phyloP scores from a whole-genome alignment of 2,329 filamentous ascomycete species.

The Fonsecaea nubica region DNA sequence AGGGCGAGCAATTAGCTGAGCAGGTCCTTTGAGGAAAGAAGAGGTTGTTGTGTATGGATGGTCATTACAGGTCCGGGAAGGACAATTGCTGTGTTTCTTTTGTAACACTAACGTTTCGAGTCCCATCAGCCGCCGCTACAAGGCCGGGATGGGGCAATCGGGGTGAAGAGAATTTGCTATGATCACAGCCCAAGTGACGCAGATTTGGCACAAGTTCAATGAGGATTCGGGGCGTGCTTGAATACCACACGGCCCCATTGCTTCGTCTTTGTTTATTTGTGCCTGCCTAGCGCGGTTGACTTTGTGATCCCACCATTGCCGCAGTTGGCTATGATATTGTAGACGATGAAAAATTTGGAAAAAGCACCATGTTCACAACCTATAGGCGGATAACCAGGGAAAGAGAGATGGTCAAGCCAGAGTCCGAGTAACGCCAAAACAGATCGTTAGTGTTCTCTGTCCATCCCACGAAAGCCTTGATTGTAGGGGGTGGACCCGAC shows the following conservation, averaged over 20 bases:
- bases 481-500: neutral
- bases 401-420: neutral
- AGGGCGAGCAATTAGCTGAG: slow-evolving; percentile 31
- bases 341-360: slow-evolving; percentile 8
- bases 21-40: slow-evolving; percentile 13
- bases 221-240: neutral
- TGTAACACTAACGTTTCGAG: neutral
- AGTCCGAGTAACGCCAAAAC: too few relatives aligned
- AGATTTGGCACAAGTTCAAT: neutral
- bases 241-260: neutral
- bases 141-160: neutral
- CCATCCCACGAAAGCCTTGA: too few relatives aligned
- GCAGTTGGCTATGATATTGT: neutral
- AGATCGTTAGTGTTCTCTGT: too few relatives aligned
- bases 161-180: neutral
- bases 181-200: neutral
- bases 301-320: neutral
- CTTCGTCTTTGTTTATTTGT: neutral
- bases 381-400: too few relatives aligned
- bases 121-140: neutral
- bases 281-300: neutral
- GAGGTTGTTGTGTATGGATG: slow-evolving; percentile 1
- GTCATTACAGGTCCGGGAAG: neutral
- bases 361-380: slow-evolving; percentile 8
- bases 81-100: neutral